Percentiles rank a stretch among this genome's conserved stretches.
Conservation (phyloP, 23 red algal genomes). For the Gracilaria vermiculophylla region DNA sequence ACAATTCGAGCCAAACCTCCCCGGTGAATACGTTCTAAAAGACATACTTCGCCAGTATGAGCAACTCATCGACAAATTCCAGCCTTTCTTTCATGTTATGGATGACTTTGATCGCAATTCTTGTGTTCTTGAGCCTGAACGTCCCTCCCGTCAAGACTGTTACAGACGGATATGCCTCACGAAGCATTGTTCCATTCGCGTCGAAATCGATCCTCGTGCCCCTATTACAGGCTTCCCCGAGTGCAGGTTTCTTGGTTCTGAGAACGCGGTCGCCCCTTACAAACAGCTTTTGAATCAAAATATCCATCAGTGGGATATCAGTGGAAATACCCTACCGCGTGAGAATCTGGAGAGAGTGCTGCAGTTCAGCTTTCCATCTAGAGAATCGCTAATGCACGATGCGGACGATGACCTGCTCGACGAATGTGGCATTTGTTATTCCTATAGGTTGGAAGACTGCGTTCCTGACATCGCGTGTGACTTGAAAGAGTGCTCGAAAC, state of each 20-base stretch:
- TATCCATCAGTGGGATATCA: constrained; percentile 58
- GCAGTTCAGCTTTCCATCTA: constrained; percentile 25
- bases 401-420: constrained; percentile 19
- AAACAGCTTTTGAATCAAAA: constrained; percentile 48
- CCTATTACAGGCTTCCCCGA: constrained; percentile 31
- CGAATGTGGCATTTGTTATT: constrained; percentile 77
- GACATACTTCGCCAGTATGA: constrained; percentile 12
- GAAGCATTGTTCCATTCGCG: constrained; percentile 9
- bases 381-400: not conserved
- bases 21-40: not conserved
- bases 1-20: constrained; percentile 3
- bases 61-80: not conserved
- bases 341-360: constrained; percentile 48
- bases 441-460: constrained; percentile 57
- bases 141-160: not conserved
- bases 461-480: constrained; percentile 71
- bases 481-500: constrained; percentile 42
- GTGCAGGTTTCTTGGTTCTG: constrained; percentile 66
- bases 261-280: constrained; percentile 36
- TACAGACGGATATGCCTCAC: constrained; percentile 42
- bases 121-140: constrained; percentile 56
- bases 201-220: constrained; percentile 42
- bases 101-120: constrained; percentile 57
- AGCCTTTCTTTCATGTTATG: constrained; percentile 37
- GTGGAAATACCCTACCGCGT: constrained; percentile 39